Evolutionary conservation across 306 rosid genomes (phyloP).

Genomic region (Arachis stenosperma): DNA sequence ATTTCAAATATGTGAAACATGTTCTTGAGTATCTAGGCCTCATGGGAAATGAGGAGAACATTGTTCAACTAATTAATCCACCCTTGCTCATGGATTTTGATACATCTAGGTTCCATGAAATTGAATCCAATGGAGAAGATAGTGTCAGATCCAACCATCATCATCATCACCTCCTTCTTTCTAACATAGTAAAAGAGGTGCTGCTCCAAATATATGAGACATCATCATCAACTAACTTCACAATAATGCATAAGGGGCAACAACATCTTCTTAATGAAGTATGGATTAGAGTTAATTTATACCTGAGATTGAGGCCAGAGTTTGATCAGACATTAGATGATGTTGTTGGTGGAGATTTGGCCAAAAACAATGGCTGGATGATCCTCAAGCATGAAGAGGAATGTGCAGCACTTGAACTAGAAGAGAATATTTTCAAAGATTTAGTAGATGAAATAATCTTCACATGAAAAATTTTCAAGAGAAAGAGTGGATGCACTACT

Average conservation of each 20-base stretch:
- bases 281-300: conserved; percentile 49
- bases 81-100: conserved; percentile 58
- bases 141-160: conserved; percentile 48
- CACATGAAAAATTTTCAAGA: conserved; percentile 22
- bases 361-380: conserved; percentile 71
- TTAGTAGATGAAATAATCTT: conserved; percentile 70
- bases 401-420: conserved; percentile 68
- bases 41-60: conserved; percentile 44
- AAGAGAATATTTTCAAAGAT: conserved; percentile 69
- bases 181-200: conserved; percentile 69
- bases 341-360: conserved; percentile 68
- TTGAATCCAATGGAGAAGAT: conserved; percentile 42
- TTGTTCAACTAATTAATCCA: conserved; percentile 39
- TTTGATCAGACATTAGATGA: conserved; percentile 77
- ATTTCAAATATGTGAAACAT: conserved; percentile 62
- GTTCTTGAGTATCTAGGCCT: conserved; percentile 70
- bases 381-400: conserved; percentile 72
- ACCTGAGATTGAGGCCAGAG: conserved; percentile 71
- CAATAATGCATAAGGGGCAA: conserved; percentile 60
- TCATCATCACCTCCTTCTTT: conserved; percentile 60
- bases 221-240: conserved; percentile 63
- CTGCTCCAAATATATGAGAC: conserved; percentile 59
- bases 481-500: no score
- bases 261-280: conserved; percentile 58
- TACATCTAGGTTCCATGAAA: conserved; percentile 43